Evolutionary conservation across 2,329 filamentous ascomycete genomes (phyloP).

Genomic region (Penicillium janthinellum): DNA sequence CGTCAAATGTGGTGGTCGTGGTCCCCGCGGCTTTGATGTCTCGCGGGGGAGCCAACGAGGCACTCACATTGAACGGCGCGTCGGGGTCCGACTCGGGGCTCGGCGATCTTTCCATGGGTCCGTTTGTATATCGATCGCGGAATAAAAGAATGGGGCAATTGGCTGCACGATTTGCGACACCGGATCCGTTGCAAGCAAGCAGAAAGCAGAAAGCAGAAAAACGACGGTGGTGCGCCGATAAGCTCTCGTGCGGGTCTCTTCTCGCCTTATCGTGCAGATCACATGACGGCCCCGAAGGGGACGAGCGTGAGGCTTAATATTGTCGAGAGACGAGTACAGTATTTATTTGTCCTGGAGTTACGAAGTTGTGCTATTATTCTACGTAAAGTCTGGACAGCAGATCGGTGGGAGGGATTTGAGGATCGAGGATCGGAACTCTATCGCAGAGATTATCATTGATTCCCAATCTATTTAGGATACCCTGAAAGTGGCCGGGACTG

Average conservation of each 20-base stretch:
- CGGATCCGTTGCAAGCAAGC: neutral
- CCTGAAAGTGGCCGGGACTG: neutral
- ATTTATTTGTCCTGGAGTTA: neutral
- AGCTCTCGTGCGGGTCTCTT: constrained; percentile 1
- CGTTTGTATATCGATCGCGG: neutral
- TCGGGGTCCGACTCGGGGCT: constrained; percentile 31
- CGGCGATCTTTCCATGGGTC: constrained; percentile 17
- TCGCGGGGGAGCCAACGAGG: constrained; percentile 59
- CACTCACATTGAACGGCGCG: constrained; percentile 49
- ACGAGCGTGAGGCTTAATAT: neutral
- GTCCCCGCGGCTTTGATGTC: constrained; percentile 55
- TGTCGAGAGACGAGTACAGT: neutral
- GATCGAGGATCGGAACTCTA: neutral
- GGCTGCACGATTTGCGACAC: neutral
- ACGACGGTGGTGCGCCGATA: neutral
- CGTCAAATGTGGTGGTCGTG: constrained; percentile 67
- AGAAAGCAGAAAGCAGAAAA: neutral
- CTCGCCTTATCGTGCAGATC: constrained; percentile 2
- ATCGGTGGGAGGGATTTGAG: neutral
- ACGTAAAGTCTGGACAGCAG: neutral
- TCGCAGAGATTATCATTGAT: neutral
- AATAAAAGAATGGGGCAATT: neutral
- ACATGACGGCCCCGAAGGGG: neutral
- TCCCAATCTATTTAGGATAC: neutral
- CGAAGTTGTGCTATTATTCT: neutral